Percentiles rank a stretch among this genome's conserved stretches.
Evolutionary conservation across 495 filamentous ascomycete species (phyloP).

Genomic region (Cairneyella variabilis): DNA sequence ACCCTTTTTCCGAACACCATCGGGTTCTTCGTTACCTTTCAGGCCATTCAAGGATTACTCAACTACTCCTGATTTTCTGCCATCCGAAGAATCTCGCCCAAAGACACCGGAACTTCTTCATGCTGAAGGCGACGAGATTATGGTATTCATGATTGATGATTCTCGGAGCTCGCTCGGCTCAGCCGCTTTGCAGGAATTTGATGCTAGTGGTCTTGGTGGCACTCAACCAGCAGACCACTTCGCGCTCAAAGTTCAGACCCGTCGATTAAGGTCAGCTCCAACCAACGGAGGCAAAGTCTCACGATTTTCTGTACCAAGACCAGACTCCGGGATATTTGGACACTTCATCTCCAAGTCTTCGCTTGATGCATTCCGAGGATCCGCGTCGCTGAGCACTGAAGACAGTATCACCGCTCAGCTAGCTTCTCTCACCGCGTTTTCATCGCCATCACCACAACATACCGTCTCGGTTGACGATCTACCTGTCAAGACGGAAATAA

Average conservation of each 20-base stretch:
- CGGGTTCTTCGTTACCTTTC: conserved; percentile 40
- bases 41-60: conserved; percentile 38
- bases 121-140: conserved; percentile 28
- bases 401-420: conserved; percentile 34
- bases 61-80: conserved; percentile 13
- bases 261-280: conserved; percentile 32
- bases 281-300: conserved; percentile 17
- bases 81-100: conserved; percentile 16
- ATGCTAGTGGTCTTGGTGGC: conserved; percentile 62
- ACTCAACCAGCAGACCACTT: conserved; percentile 67
- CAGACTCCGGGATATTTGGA: not conserved
- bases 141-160: conserved; percentile 32
- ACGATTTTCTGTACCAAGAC: conserved; percentile 5
- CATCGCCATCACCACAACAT: conserved; percentile 7
- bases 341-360: conserved; percentile 18
- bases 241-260: conserved; percentile 48
- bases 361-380: conserved; percentile 1
- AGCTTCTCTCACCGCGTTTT: conserved; percentile 34
- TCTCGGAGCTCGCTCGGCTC: not conserved
- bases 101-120: conserved; percentile 16
- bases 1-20: conserved; percentile 28
- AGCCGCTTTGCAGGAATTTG: conserved; percentile 37
- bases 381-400: conserved; percentile 26
- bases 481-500: conserved; percentile 34
- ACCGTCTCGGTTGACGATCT: not conserved